A percentile compares a stretch with the other conserved stretches of the same genome.
Evolutionary conservation across 805 yeast genomes (phyloP).

Genomic region (Spathaspora hagerdaliae): DNA sequence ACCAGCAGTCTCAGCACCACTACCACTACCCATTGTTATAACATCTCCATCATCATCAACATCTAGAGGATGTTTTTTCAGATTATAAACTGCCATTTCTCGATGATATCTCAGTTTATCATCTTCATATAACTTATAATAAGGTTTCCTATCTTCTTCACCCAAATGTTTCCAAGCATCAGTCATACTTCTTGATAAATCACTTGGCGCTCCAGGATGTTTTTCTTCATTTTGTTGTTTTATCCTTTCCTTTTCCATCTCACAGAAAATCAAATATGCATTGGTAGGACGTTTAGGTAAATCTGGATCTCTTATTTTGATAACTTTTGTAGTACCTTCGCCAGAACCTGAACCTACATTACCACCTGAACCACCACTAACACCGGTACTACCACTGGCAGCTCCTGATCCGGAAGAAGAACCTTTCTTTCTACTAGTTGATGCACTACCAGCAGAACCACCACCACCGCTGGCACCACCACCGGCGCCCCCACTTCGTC

Average conservation of each 20-base stretch:
- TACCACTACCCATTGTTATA: slow-evolving; percentile 3
- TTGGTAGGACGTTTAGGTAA: slow-evolving; percentile 88
- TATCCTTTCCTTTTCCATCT: slow-evolving; percentile 72
- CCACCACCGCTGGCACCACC: background rate
- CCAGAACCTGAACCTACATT: slow-evolving; percentile 28
- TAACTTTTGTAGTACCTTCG: slow-evolving; percentile 22
- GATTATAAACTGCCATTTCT: slow-evolving; percentile 60
- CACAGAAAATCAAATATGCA: slow-evolving; percentile 86
- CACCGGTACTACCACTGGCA: slow-evolving; percentile 17
- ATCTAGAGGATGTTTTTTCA: slow-evolving; percentile 16
- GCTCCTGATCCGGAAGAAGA: slow-evolving; percentile 12
- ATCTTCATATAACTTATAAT: slow-evolving; percentile 68
- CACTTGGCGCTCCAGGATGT: slow-evolving; percentile 45
- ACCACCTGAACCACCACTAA: slow-evolving; percentile 7
- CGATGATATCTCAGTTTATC: slow-evolving; percentile 71
- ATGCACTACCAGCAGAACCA: no score
- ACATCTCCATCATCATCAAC: slow-evolving; percentile 7
- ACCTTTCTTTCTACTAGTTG: slow-evolving; percentile 10
- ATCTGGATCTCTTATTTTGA: slow-evolving; percentile 64
- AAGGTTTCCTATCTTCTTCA: slow-evolving; percentile 69
- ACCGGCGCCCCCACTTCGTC: background rate
- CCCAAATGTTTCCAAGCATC: slow-evolving; percentile 80
- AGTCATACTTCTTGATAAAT: slow-evolving; percentile 72
- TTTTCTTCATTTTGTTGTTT: slow-evolving; percentile 52
- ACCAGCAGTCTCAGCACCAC: background rate